phyloP scores from a whole-genome alignment of 805 yeast genomes.

The Priceomyces castillae region DNA sequence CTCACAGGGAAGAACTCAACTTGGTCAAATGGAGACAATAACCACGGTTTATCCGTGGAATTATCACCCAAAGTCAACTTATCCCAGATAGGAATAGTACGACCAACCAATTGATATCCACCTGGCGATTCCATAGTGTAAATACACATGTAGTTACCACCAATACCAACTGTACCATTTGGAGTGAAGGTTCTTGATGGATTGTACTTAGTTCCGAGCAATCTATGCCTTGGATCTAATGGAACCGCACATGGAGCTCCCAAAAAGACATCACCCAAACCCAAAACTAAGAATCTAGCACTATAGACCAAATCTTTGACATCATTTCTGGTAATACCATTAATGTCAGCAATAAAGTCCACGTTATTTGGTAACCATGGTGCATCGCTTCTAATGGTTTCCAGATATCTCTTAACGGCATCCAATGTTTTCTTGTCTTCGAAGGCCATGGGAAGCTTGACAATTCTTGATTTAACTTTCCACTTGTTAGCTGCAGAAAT shows the following conservation, averaged over 20 bases:
- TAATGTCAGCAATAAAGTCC: conserved; percentile 88
- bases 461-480: conserved; percentile 78
- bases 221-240: conserved; percentile 91
- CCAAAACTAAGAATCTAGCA: conserved; percentile 89
- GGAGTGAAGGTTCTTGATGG: conserved; percentile 97
- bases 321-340: conserved; percentile 71
- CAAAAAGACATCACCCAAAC: conserved; percentile 94
- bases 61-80: conserved; percentile 76
- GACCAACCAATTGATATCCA: conserved; percentile 94
- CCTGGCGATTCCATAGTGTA: conserved; percentile 99
- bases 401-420: conserved; percentile 88
- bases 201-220: conserved; percentile 90
- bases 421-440: conserved; percentile 87
- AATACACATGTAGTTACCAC: conserved; percentile 98
- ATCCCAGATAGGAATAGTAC: conserved; percentile 98
- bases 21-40: conserved; percentile 88
- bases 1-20: conserved; percentile 90
- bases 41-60: conserved; percentile 69
- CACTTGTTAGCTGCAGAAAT: conserved; percentile 74
- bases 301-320: conserved; percentile 83
- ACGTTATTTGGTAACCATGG: conserved; percentile 99
- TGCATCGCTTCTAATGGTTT: conserved; percentile 88
- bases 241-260: conserved; percentile 99
- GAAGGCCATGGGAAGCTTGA: conserved; percentile 92
- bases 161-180: conserved; percentile 95